phyloP scores from a whole-genome alignment of 768 basidiomycete genomes.

The Boletus pseudopeckii region DNA sequence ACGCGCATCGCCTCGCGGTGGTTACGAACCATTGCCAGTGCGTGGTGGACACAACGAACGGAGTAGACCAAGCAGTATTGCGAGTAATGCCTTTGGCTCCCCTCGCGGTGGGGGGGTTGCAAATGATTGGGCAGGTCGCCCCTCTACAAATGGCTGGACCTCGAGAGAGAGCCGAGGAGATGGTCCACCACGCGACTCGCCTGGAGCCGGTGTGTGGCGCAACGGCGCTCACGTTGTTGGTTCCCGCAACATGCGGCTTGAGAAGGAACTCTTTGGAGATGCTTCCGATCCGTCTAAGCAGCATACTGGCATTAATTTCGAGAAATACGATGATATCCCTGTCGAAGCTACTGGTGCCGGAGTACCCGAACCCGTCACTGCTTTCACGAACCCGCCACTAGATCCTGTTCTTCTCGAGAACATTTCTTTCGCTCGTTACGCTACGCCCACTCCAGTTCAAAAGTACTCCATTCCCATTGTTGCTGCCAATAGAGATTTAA shows the following conservation, averaged over 20 bases:
- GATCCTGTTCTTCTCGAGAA: conserved; percentile 95
- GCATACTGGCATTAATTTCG: conserved; percentile 98
- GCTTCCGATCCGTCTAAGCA: conserved; percentile 80
- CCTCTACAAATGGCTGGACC: conserved; percentile 39
- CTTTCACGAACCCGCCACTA: conserved; percentile 85
- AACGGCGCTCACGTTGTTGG: conserved; percentile 88
- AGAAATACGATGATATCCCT: conserved; percentile 99
- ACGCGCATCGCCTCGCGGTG: conserved; percentile 61
- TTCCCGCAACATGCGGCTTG: conserved; percentile 77
- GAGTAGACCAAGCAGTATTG: conserved; percentile 40
- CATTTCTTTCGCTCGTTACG: conserved; percentile 89
- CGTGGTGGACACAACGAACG: conserved; percentile 41
- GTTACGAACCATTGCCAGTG: conserved; percentile 36
- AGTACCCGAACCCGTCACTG: conserved; percentile 91
- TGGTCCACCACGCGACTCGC: conserved; percentile 46
- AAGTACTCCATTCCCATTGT: conserved; percentile 99
- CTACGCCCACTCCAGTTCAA: conserved; percentile 96
- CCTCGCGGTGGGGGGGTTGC: conserved; percentile 30
- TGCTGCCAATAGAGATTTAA: conserved; percentile 81
- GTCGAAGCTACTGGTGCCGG: conserved; percentile 96
- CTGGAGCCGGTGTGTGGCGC: conserved; percentile 70
- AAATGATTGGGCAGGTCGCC: conserved; percentile 43
- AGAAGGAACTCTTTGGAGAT: conserved; percentile 96
- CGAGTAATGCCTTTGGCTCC: conserved; percentile 34
- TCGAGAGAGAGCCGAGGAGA: conserved; percentile 30